phyloP scores from a whole-genome alignment of 1,139 yeast species.

The Spathaspora sp. region DNA sequence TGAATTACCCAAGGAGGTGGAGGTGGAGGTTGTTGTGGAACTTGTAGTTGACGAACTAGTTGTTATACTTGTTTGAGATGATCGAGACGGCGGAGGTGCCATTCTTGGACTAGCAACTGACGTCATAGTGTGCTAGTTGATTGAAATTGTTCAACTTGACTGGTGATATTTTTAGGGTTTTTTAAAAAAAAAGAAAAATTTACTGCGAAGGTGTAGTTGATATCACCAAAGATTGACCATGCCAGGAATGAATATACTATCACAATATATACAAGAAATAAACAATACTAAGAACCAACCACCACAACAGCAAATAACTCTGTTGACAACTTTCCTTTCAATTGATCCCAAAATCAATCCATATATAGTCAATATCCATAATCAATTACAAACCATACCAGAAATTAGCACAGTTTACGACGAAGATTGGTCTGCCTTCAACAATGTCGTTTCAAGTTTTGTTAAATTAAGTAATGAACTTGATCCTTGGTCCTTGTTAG shows the following conservation, averaged over 20 bases:
- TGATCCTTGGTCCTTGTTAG: conserved; percentile 57
- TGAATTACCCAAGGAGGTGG: conserved; percentile 7
- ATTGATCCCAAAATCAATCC: conserved; percentile 11
- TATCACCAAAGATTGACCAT: background rate
- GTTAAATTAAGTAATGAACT: conserved; percentile 52
- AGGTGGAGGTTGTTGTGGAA: background rate
- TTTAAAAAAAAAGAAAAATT: background rate
- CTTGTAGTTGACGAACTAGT: no score
- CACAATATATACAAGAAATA: conserved; percentile 61
- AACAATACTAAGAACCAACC: conserved; percentile 8
- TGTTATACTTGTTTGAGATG: background rate
- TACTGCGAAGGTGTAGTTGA: background rate
- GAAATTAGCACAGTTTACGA: conserved; percentile 29
- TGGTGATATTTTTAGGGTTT: background rate
- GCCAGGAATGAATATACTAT: conserved; percentile 54
- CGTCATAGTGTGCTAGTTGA: conserved; percentile 6
- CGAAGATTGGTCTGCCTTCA: conserved; percentile 52
- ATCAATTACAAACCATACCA: background rate
- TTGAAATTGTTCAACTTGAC: background rate
- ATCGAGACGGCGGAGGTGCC: conserved; percentile 2
- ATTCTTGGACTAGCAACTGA: conserved; percentile 12
- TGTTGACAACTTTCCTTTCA: conserved; percentile 10
- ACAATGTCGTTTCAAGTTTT: conserved; percentile 50
- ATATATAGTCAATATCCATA: conserved; percentile 10
- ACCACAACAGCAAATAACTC: conserved; percentile 7